Evolutionary conservation across 139 green algal species (phyloP).

Genomic region (Picochlorum sp.): DNA sequence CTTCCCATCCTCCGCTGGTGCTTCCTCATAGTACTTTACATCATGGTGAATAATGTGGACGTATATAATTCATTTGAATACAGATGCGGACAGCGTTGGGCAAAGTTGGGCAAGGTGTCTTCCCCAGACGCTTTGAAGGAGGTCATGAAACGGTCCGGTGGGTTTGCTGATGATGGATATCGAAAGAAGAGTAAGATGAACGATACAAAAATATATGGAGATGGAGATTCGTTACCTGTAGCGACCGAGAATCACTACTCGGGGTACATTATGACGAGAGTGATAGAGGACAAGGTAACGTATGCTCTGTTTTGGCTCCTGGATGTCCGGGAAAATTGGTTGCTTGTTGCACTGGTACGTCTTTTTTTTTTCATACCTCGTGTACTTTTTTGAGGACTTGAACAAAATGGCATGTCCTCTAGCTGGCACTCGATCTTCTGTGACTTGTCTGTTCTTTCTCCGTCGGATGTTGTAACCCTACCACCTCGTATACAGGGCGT

Average conservation of each 20-base stretch:
- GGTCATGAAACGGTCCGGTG: background rate
- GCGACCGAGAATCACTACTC: background rate
- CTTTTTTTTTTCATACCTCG: background rate
- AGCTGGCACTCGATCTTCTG: background rate
- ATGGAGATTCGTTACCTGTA: background rate
- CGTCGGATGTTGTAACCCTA: background rate
- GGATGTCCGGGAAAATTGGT: background rate
- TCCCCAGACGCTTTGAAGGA: background rate
- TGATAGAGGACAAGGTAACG: background rate
- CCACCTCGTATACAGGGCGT: background rate
- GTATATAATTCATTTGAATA: background rate
- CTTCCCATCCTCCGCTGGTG: too few species aligned
- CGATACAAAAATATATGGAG: background rate
- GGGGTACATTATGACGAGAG: constrained; percentile 5
- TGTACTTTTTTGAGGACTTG: too few species aligned
- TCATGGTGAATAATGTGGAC: too few species aligned
- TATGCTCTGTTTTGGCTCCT: constrained; percentile 8
- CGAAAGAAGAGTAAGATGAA: background rate
- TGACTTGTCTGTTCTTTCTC: background rate
- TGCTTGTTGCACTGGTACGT: constrained; percentile 2
- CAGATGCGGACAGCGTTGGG: constrained; percentile 15
- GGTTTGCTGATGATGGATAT: background rate
- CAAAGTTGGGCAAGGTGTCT: constrained; percentile 5
- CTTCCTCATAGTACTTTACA: too few species aligned
- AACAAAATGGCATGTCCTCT: background rate